Evolutionary conservation across 2,329 filamentous ascomycete species (phyloP), one percentile per base, ranked within the genome.

Genomic region (Phialophora tarda): DNA sequence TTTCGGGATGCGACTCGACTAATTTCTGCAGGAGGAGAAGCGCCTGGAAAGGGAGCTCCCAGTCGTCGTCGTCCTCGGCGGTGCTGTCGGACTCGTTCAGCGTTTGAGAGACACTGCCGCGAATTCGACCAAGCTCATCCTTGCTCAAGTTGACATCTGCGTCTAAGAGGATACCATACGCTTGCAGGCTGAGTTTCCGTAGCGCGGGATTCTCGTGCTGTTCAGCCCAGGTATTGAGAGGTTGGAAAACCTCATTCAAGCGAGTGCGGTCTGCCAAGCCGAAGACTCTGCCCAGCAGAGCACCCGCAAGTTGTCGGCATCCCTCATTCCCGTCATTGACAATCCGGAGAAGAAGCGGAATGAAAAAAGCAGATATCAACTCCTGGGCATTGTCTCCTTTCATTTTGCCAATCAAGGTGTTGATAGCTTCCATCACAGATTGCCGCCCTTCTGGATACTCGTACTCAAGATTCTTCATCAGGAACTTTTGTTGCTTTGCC

Each of bases 401-500:
- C 4, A 93, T 89, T 79, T 97, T 98, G 69, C 87, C 88, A 24
- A 98, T 82, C n/a, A 99, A 82, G 51, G 93, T 83, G 75, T 97
- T 90, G 54, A 97, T 84, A 2, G 94, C 88, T 78, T 99, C 95
- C 87, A 99, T 92, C 30, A 97, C 92, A 0, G 93, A 97, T 67
- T 97, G 84, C 44, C 96, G 87, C 30, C 95, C 95, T 67, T 95
- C 91, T 72, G 93, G 89, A 73, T 96, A 88, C 51, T 94, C 88
- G 77, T 97, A 99, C 66, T 94, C 89, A 70, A 99, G 82, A 74
- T 99, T 99, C 73, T 91, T 91, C 58, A 96, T 86, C 57, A 99
- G 84, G 76, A 98, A 99, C 63, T 85, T 88, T 59, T 97, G 85
- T 75, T 98, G 94, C 76, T 96, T 96, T 47, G 87, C 85, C 89